These are phyloP conservation scores for Mycena maculata DNA, from an alignment of 768 basidiomycete genomes.

Conservation along the genomic window DNA sequence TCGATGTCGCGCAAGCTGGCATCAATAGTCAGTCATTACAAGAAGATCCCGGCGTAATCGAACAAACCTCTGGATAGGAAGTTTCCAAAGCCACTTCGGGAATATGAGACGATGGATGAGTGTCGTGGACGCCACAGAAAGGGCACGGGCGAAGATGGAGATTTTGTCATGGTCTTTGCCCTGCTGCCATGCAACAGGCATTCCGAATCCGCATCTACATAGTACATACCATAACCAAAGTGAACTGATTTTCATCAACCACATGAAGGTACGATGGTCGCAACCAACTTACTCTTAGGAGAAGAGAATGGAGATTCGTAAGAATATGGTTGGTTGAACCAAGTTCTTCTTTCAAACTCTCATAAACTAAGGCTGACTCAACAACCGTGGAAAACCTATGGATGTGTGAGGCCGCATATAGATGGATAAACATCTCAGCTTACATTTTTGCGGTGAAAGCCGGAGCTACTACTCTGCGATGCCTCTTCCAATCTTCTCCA, in stretches of 20 bases:
- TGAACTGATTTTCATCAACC: slow-evolving; percentile 17
- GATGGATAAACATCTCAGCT: not conserved
- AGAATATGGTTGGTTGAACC: slow-evolving; percentile 8
- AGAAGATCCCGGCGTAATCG: no score
- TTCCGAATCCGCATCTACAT: slow-evolving; percentile 43
- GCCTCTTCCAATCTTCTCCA: slow-evolving; percentile 42
- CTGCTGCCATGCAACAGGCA: slow-evolving; percentile 36
- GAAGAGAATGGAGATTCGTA: slow-evolving; percentile 4
- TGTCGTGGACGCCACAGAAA: slow-evolving; percentile 21
- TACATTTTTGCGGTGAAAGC: slow-evolving; percentile 38
- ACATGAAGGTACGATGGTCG: not conserved
- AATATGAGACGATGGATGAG: slow-evolving; percentile 19
- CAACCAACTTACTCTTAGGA: slow-evolving; percentile 13
- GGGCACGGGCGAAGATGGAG: slow-evolving; percentile 19
- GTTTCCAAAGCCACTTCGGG: slow-evolving; percentile 26
- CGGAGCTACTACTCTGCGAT: slow-evolving; percentile 39
- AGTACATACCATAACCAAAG: slow-evolving; percentile 41
- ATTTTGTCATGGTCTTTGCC: slow-evolving; percentile 2
- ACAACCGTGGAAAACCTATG: slow-evolving; percentile 37
- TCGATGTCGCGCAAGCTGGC: slow-evolving; percentile 17
- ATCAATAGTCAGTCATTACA: no score
- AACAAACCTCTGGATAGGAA: slow-evolving; percentile 19
- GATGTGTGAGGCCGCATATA: not conserved
- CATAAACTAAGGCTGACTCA: slow-evolving; percentile 33
- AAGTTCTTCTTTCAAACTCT: slow-evolving; percentile 35